phyloP scores from a whole-genome alignment of 176 grass and related monocot genomes.

The Raddia distichophylla region DNA sequence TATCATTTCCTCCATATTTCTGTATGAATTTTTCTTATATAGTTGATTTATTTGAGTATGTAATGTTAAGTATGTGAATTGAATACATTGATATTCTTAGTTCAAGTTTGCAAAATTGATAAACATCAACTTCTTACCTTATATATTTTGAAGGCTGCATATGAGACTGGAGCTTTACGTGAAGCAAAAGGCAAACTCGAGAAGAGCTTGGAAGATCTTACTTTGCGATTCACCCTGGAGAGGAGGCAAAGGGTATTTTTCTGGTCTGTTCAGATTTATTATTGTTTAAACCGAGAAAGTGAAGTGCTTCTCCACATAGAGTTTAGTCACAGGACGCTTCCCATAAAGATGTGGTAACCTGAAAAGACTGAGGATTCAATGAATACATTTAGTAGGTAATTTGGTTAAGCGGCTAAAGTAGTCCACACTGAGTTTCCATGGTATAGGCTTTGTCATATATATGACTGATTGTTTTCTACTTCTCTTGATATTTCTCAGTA shows the following conservation, averaged over 20 bases:
- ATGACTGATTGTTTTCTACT: constrained; percentile 20
- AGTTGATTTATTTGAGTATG: not conserved
- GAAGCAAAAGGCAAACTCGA: constrained; percentile 90
- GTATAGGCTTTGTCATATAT: not conserved
- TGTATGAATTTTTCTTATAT: not conserved
- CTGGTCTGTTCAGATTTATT: constrained; percentile 9
- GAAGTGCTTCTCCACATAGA: constrained; percentile 6
- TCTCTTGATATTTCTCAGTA: not conserved
- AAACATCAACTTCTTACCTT: constrained; percentile 20
- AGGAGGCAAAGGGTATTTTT: constrained; percentile 74
- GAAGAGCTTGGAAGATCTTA: constrained; percentile 83
- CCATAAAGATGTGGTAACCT: not conserved
- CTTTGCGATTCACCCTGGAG: constrained; percentile 73
- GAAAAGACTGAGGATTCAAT: not conserved
- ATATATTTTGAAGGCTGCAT: constrained; percentile 63
- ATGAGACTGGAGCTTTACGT: constrained; percentile 83
- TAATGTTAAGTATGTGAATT: not conserved
- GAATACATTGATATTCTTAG: not conserved
- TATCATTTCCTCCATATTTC: not conserved
- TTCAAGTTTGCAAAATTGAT: constrained; percentile 16
- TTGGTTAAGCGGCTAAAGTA: constrained; percentile 8
- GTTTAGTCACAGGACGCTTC: not conserved
- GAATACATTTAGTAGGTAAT: not conserved
- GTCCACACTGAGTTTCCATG: not conserved
- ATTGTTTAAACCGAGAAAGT: not conserved